These are phyloP conservation scores for Erodium texanum DNA, from an alignment of 441 rosid genomes.

Conservation along the genomic window DNA sequence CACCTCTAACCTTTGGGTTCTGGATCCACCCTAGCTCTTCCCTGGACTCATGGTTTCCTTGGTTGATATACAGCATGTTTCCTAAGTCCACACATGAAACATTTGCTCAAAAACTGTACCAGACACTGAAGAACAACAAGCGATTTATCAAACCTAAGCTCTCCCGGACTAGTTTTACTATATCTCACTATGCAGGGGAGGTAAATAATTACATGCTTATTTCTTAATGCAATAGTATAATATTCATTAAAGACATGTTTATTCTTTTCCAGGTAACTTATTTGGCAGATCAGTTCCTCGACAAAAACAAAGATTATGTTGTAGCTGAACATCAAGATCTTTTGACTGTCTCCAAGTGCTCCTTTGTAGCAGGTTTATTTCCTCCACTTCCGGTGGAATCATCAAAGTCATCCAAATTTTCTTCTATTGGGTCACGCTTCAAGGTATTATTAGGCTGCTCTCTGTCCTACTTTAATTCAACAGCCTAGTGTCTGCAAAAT, in stretches of 20 bases:
- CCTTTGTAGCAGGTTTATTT: constrained; percentile 77
- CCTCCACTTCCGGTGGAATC: constrained; percentile 92
- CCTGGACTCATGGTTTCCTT: constrained; percentile 21
- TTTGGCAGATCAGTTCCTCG: constrained; percentile 93
- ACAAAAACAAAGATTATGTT: constrained; percentile 98
- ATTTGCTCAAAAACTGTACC: constrained; percentile 97
- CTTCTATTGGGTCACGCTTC: constrained; percentile 97
- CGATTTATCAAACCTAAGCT: constrained; percentile 98
- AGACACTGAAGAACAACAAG: constrained; percentile 86
- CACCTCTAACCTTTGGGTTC: not conserved
- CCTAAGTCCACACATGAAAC: constrained; percentile 99
- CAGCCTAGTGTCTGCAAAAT: not conserved
- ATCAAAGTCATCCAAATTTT: constrained; percentile 93
- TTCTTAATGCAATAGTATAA: constrained; percentile 14
- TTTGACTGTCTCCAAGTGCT: constrained; percentile 69
- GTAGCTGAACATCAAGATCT: constrained; percentile 99
- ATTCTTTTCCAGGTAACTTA: constrained; percentile 56
- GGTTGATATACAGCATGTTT: constrained; percentile 71
- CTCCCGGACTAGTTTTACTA: constrained; percentile 92
- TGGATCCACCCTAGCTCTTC: not conserved
- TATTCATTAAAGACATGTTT: constrained; percentile 13
- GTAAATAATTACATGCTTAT: constrained; percentile 31
- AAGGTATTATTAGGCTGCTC: constrained; percentile 47
- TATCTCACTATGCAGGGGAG: constrained; percentile 99
- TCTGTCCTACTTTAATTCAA: not conserved